Evolutionary conservation across 2,329 filamentous ascomycete species (phyloP).

Genomic region (Colletotrichum sp.): DNA sequence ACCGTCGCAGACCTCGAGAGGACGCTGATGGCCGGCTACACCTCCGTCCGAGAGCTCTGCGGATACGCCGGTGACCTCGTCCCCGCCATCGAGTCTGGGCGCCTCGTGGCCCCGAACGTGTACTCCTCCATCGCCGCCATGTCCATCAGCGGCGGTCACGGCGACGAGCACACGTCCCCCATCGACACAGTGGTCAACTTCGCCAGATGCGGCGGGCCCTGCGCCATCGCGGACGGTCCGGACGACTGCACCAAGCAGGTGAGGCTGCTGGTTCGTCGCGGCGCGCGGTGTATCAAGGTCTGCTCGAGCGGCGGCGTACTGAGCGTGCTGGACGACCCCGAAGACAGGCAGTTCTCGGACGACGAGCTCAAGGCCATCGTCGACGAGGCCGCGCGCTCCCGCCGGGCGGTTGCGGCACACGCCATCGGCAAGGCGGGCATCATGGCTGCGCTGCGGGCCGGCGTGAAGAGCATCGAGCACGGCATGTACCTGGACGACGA

Average conservation of each 20-base stretch:
- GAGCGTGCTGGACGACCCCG: constrained; percentile 45
- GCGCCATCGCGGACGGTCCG: constrained; percentile 49
- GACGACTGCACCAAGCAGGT: constrained; percentile 49
- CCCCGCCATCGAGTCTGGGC: constrained; percentile 46
- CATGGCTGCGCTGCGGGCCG: constrained; percentile 46
- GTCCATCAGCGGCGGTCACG: constrained; percentile 54
- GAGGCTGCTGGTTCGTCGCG: constrained; percentile 46
- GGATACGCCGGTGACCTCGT: constrained; percentile 51
- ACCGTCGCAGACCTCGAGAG: constrained; percentile 43
- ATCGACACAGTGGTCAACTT: constrained; percentile 35
- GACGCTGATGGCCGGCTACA: constrained; percentile 54
- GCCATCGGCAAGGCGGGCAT: constrained; percentile 53
- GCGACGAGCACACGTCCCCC: constrained; percentile 46
- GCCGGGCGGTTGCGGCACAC: constrained; percentile 46
- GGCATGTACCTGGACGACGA: constrained; percentile 53
- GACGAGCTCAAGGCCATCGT: constrained; percentile 49
- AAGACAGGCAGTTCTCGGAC: constrained; percentile 47
- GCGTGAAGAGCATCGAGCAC: constrained; percentile 53
- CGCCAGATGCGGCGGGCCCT: constrained; percentile 33
- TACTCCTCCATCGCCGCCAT: constrained; percentile 50
- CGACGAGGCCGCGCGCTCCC: constrained; percentile 43
- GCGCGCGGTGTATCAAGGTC: constrained; percentile 54
- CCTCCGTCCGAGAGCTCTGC: constrained; percentile 53
- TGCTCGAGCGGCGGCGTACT: constrained; percentile 49
- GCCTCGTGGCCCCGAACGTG: constrained; percentile 51